Percentiles rank a stretch among this genome's conserved stretches.
Evolutionary conservation across 805 yeast species (phyloP).

Genomic region (Cyberlindnera mississippiensis): DNA sequence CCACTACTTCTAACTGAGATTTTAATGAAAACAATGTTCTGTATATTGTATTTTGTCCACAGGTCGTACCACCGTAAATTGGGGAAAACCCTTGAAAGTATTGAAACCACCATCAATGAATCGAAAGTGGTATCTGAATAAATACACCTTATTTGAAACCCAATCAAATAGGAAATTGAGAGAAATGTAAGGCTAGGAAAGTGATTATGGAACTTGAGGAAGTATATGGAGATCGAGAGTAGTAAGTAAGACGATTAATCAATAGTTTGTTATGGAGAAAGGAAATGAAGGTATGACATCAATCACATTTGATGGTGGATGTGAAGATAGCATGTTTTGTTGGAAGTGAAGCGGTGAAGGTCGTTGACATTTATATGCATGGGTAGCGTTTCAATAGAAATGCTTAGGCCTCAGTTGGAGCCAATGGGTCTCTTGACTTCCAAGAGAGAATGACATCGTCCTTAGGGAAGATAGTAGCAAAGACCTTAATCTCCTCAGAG

Average conservation of each 20-base stretch:
- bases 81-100: background rate
- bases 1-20: background rate
- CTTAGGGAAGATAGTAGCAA: constrained; percentile 97
- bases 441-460: constrained; percentile 87
- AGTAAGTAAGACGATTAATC: too few species aligned
- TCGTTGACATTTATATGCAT: background rate
- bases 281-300: background rate
- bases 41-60: background rate
- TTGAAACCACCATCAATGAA: background rate
- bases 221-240: too few species aligned
- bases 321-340: background rate
- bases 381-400: background rate
- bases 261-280: background rate
- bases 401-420: constrained; percentile 10
- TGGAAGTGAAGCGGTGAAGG: background rate
- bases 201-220: background rate
- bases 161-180: background rate
- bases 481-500: constrained; percentile 90
- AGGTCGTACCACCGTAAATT: background rate
- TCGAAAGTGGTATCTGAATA: background rate
- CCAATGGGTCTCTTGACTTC: constrained; percentile 52
- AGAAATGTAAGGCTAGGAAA: background rate
- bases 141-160: background rate
- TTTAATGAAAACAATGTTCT: background rate
- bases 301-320: background rate